Evolutionary conservation across 2,329 filamentous ascomycete genomes (phyloP), one percentile per base, ranked within the genome.

Genomic region (Byssoonygena ceratinophila): DNA sequence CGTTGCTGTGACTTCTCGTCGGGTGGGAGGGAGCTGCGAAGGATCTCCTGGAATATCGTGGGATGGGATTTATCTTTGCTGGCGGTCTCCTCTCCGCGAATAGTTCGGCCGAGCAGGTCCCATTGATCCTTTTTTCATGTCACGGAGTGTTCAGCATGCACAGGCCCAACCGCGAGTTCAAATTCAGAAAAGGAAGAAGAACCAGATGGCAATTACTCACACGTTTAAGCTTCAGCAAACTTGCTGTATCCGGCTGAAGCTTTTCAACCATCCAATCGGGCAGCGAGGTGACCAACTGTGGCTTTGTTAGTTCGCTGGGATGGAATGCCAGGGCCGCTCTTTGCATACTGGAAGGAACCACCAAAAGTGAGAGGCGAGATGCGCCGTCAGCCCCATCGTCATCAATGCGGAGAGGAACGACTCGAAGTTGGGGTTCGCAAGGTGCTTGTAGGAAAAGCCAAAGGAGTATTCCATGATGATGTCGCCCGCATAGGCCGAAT

Each of bases 401-500:
- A 40, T 22, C 18, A 40, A 40, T 23, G 37, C 37, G n/a, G 18
- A 7, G 11, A 63, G 61, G 31, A 63, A 56, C 2, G 57, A 61
- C 14, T 56, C 52, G 39, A 59, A 59, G n/a, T 57, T 57, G 14
- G 57, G 53, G 7, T 52, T 54, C 12, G 55, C 54, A 37, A 63
- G 52, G 27, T 60, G 60, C 23, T 60, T 57, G 52, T 63, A 64
- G 29, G 32, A 55, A n/a, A 57, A 54, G 4, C 55, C 55, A 53
- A 62, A 62, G 44, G 57, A 57, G 48, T 63, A 64, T 40, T 64
- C 41, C 57, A 60, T 60, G 7, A 64, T 58, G 3, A 64, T 58
- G 48, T 64, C 62, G 12, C 58, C 60, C 1, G 58, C 59, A 8
- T 62, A 54, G 7, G 57, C 57, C 23, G 57, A 59, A 44, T 60